Conservation (phyloP, 1,284 basidiomycete genomes). For the Ceratobasidium theobromae region DNA sequence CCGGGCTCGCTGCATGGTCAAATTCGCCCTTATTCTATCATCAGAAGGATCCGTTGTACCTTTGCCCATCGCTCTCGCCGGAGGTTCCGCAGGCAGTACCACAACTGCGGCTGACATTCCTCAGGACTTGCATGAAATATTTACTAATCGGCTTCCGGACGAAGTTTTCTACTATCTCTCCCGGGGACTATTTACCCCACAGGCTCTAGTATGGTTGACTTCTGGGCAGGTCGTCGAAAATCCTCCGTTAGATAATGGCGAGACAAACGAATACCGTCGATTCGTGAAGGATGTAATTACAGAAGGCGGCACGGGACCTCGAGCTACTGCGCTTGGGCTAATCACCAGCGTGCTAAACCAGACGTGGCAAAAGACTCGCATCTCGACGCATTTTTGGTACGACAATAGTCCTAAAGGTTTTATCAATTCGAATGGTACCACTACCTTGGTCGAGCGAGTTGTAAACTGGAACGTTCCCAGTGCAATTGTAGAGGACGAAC, state of each 20-base stretch:
- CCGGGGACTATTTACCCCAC: conserved; percentile 83
- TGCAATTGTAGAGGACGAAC: conserved; percentile 86
- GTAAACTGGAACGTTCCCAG: conserved; percentile 92
- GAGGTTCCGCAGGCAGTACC: conserved; percentile 54
- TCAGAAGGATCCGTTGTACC: conserved; percentile 89
- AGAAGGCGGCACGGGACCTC: conserved; percentile 86
- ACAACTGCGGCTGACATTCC: conserved; percentile 85
- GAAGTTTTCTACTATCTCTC: conserved; percentile 97
- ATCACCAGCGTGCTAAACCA: conserved; percentile 73
- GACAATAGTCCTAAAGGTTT: conserved; percentile 46
- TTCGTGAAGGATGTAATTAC: conserved; percentile 97
- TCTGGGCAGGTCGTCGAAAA: conserved; percentile 82
- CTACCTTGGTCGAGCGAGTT: conserved; percentile 84
- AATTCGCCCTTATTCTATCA: conserved; percentile 86
- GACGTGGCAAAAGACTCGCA: conserved; percentile 78
- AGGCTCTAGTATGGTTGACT: conserved; percentile 88
- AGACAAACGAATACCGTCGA: conserved; percentile 89
- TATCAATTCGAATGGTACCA: conserved; percentile 79
- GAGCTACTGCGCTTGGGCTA: conserved; percentile 86
- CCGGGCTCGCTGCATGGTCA: conserved; percentile 88
- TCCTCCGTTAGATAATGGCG: conserved; percentile 92
- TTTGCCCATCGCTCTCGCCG: conserved; percentile 74
- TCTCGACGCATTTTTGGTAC: conserved; percentile 77
- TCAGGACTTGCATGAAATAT: conserved; percentile 89
- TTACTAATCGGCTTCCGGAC: conserved; percentile 92